Evolutionary conservation across 768 basidiomycete genomes (phyloP), one percentile per base, ranked within the genome.

Genomic region (Leccinum subgranulosum): DNA sequence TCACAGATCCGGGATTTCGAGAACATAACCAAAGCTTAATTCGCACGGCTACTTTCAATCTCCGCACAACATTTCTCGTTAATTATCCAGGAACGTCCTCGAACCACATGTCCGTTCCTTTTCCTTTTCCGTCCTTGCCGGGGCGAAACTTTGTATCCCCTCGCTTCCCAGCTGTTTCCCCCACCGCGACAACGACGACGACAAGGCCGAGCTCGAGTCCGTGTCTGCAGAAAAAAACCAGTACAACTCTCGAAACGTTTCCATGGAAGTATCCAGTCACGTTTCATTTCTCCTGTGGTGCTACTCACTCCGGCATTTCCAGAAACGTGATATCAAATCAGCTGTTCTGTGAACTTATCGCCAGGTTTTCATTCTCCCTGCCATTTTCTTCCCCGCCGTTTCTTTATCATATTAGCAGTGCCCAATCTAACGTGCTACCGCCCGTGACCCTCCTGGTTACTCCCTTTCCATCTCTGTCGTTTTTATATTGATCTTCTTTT

Each of bases 1-100:
- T 72, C 71, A 74, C 71, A 72, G 72, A 72, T 74, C 64, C 65
- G 71, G 72, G 69, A 74, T 65, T 73, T 72, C 70, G 68, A 72
- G 70, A 72, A 72, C 72, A 72, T 73, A 72, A 73, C 70, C 58
- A 74, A 70, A 70, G 72, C 60, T 45, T 61, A 70, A 64, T 72
- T 72, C 70, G 56, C 70, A 72, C 70, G 68, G 56, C 55, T 59
- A 61, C 39, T 58, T 73, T 74, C 65, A 69, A 72, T 66, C 70
- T 69, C 71, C 72, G 70, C 66, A 67, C 6, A 60, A 61, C 62
- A 64, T 59, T 61, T 68, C 51, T 49, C 54, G 63, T 70, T 64
- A 60, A 71, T 69, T 64, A 53, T 66, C 68, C 61, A 71, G 70
- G 72, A 66, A 73, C 70, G 60, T 57, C 68, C 61, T 63, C 70